Conservation (phyloP, 2,329 filamentous ascomycete genomes). For the Aspergillus candidus region DNA sequence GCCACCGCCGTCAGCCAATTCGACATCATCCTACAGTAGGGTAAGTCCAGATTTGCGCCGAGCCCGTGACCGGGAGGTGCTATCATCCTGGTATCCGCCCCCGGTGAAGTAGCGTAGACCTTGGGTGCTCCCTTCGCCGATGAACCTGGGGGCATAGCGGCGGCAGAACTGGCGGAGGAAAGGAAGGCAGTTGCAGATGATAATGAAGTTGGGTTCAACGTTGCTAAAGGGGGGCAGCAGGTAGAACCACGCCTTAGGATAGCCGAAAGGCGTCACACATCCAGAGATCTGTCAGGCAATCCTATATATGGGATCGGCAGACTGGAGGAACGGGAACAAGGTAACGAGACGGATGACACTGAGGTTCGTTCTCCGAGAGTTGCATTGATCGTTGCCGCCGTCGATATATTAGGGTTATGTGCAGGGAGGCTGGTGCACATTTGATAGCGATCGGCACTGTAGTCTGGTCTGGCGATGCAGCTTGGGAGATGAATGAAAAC, state of each 20-base stretch:
- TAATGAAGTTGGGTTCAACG: constrained; percentile 22
- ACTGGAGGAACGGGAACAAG: constrained; percentile 11
- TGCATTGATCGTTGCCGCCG: too few relatives aligned
- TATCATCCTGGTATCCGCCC: constrained; percentile 5
- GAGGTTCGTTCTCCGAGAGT: too few relatives aligned
- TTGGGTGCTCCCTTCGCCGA: constrained; percentile 12
- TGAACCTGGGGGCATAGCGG: constrained; percentile 14
- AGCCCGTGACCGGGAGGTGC: neutral
- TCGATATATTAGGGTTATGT: too few relatives aligned
- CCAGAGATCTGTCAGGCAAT: constrained; percentile 11
- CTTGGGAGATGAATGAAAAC: too few relatives aligned
- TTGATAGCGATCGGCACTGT: too few relatives aligned
- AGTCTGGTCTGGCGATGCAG: too few relatives aligned
- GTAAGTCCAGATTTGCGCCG: constrained; percentile 9
- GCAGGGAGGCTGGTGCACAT: too few relatives aligned
- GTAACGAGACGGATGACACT: constrained; percentile 16
- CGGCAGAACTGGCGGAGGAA: constrained; percentile 21
- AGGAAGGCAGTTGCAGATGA: constrained; percentile 20
- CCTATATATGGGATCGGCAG: constrained; percentile 9
- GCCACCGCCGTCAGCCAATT: constrained; percentile 13
- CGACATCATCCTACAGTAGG: constrained; percentile 12
- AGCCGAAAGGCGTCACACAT: constrained; percentile 8
- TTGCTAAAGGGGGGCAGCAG: constrained; percentile 8
- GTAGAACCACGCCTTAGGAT: neutral
- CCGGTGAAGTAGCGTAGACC: constrained; percentile 9